Evolutionary conservation across 768 basidiomycete species (phyloP).

Genomic region (Neoboletus subvelutipes): DNA sequence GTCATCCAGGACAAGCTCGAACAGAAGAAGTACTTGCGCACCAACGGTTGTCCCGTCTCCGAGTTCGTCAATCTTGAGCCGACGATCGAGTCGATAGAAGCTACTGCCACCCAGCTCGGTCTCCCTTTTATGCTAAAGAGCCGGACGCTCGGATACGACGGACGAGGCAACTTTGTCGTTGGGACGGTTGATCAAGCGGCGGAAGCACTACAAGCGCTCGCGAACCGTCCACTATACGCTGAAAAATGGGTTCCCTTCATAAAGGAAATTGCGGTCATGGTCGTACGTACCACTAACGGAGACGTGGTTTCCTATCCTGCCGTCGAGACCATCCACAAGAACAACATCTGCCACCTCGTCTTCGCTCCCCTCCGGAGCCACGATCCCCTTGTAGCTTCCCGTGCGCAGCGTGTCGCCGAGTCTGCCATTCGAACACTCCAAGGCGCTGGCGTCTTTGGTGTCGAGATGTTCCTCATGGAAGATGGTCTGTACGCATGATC

Average conservation of each 20-base stretch:
- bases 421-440: constrained; percentile 71
- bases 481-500: constrained; percentile 56
- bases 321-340: constrained; percentile 93
- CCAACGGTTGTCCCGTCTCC: constrained; percentile 51
- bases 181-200: constrained; percentile 49
- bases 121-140: constrained; percentile 95
- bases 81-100: constrained; percentile 48
- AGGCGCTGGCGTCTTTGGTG: constrained; percentile 95
- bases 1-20: constrained; percentile 79
- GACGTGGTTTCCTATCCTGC: constrained; percentile 82
- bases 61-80: constrained; percentile 63
- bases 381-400: constrained; percentile 51
- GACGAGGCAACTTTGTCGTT: constrained; percentile 87
- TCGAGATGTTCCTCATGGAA: constrained; percentile 94
- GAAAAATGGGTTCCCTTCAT: constrained; percentile 91
- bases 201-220: constrained; percentile 53
- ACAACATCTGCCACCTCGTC: constrained; percentile 91
- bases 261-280: constrained; percentile 96
- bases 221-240: constrained; percentile 78
- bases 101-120: constrained; percentile 60
- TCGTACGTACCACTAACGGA: constrained; percentile 76
- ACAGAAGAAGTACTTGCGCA: constrained; percentile 59
- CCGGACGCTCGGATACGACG: constrained; percentile 94
- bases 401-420: constrained; percentile 76
- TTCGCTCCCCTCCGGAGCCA: constrained; percentile 77